A percentile compares a stretch with the other conserved stretches of the same genome.
These are phyloP conservation scores for Amauroascus verrucosus DNA, from an alignment of 2,329 filamentous ascomycete genomes.

Conservation along the genomic window DNA sequence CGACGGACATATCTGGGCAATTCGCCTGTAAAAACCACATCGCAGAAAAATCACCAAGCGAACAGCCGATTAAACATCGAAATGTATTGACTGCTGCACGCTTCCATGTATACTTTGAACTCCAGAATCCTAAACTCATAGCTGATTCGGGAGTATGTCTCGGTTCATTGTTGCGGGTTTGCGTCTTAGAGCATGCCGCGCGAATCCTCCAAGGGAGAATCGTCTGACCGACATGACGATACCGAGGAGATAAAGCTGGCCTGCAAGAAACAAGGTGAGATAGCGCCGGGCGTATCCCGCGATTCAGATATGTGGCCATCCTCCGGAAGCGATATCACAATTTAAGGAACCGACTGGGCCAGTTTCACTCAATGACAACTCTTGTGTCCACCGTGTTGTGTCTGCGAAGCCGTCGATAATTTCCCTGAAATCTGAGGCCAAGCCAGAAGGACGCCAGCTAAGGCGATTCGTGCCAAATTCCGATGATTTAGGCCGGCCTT, in stretches of 20 bases:
- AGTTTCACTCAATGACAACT: slow-evolving; percentile 11
- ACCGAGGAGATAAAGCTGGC: not conserved
- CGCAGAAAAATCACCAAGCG: slow-evolving; percentile 46
- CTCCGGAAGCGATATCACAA: not conserved
- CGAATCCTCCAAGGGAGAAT: not conserved
- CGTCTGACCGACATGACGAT: not conserved
- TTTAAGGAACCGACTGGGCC: not conserved
- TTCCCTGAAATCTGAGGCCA: slow-evolving; percentile 12
- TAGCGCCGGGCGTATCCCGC: not conserved
- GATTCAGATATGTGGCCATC: not conserved
- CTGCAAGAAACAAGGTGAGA: not conserved
- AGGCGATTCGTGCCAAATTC: slow-evolving; percentile 11
- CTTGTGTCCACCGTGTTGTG: slow-evolving; percentile 8
- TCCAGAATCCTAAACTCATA: slow-evolving; percentile 26
- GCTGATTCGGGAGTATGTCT: not conserved
- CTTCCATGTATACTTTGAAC: slow-evolving; percentile 35
- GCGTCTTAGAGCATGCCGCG: slow-evolving; percentile 11
- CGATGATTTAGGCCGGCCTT: slow-evolving; percentile 12
- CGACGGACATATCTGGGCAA: slow-evolving; percentile 40
- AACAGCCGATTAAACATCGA: slow-evolving; percentile 48
- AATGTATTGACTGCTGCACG: slow-evolving; percentile 47
- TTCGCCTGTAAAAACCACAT: slow-evolving; percentile 47
- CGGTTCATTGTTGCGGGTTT: not conserved
- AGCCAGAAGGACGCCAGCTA: slow-evolving; percentile 13
- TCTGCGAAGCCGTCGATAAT: not conserved